Evolutionary conservation across 805 yeast species (phyloP).

Genomic region (Pichia californica): DNA sequence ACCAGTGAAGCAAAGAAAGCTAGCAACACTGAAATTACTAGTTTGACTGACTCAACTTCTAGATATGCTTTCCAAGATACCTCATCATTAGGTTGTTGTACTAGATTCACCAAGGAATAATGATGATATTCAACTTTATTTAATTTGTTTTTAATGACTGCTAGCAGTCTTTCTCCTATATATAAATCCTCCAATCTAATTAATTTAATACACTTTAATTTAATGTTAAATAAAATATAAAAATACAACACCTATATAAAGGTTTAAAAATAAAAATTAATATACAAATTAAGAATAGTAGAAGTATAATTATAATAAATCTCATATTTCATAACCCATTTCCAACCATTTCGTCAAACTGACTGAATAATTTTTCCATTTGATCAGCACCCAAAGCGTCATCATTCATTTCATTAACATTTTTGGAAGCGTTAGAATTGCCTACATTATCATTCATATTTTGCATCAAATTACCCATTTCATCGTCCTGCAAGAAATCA

Average conservation of each 20-base stretch:
- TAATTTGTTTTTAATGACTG: background rate
- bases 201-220: too few relatives aligned
- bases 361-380: constrained; percentile 28
- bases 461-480: constrained; percentile 10
- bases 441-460: constrained; percentile 5
- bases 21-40: constrained; percentile 33
- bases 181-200: too few relatives aligned
- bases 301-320: too few relatives aligned
- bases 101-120: constrained; percentile 21
- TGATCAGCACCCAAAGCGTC: constrained; percentile 26
- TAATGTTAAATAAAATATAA: too few relatives aligned
- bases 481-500: constrained; percentile 19
- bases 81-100: constrained; percentile 26
- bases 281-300: too few relatives aligned
- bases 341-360: constrained; percentile 27
- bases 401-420: constrained; percentile 5
- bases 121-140: background rate
- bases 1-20: constrained; percentile 38
- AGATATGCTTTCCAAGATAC: constrained; percentile 43
- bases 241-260: too few relatives aligned
- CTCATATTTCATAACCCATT: constrained; percentile 8
- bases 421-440: background rate
- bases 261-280: too few relatives aligned
- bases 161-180: too few relatives aligned
- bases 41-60: constrained; percentile 41